Evolutionary conservation across 805 yeast species (phyloP), one percentile per base, ranked within the genome.

Genomic region (Barnettozyma populi): DNA sequence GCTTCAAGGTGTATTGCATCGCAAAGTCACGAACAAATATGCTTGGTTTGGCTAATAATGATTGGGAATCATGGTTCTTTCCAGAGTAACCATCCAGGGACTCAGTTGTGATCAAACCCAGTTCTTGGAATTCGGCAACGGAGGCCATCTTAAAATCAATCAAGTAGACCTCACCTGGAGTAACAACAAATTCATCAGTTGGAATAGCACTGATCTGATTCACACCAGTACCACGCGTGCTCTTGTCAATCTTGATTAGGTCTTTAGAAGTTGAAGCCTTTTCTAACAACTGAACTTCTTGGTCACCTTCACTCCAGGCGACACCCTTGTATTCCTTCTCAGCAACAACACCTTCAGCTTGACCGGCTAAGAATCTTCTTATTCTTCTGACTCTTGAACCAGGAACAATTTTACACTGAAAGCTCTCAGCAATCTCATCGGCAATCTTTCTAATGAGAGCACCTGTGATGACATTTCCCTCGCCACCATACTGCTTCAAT

Each of bases 311-410:
- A 46, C 84, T 76, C 95, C 95, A 86, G 24, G 78, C 85, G 46
- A 90, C 95, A 62, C 96, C 97, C 68, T 92, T 90, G 69, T 86
- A 87, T 55, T 88, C 96, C 62, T 82, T 78, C 71, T 92, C 99
- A 35, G 90, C 92, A 54, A 90, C 94, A 47, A 90, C 73, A 63
- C 90, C 94, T 62, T 89, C 95, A 50, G 90, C 84, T 73, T 94
- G 99, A 46, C 99, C 99, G 36, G 96, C 95, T 62, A 94, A 78
- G 60, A 92, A 94, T 63, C 98, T 80, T 72, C 96, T 80, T 49
- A 90, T 76, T 66, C 97, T 79, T 70, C 99, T 84, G 38, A 94
- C 86, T 64, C 88, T 83, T 20, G 97, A 87, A 0, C 96, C 96
- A 27, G 98, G 98, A 34, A 87, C 89, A 46, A 94, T 89, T 49